A percentile compares a stretch with the other conserved stretches of the same genome.
phyloP scores from a whole-genome alignment of 2,329 filamentous ascomycete species.

The Trichoderma atrobrunneum region DNA sequence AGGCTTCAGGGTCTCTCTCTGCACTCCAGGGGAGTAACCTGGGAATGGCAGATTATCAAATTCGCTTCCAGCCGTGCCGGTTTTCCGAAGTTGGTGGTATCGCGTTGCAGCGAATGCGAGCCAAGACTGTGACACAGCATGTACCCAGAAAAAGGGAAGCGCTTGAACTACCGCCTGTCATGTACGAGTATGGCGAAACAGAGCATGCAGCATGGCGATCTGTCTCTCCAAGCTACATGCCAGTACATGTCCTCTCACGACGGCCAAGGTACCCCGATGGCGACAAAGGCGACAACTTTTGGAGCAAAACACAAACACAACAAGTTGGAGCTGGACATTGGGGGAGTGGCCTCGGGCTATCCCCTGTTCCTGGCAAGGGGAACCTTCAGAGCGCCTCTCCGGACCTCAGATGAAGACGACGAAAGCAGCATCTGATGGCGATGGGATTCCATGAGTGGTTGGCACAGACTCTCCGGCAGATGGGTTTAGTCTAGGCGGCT shows the following conservation, averaged over 20 bases:
- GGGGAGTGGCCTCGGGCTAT: not conserved
- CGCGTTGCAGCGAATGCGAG: constrained; percentile 9
- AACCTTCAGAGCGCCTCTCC: not conserved
- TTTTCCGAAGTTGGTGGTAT: constrained; percentile 5
- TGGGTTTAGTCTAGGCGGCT: not conserved
- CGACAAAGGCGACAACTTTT: not conserved
- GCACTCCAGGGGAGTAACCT: not conserved
- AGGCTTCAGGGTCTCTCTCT: not conserved
- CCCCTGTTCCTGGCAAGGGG: constrained; percentile 6
- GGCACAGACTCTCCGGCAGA: constrained; percentile 2
- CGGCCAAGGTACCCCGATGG: not conserved
- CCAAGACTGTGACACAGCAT: constrained; percentile 1
- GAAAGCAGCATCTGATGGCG: constrained; percentile 1
- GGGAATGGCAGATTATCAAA: not conserved
- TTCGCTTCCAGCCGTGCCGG: constrained; percentile 3
- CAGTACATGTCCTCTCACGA: not conserved
- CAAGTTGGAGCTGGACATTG: not conserved
- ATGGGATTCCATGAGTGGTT: constrained; percentile 4
- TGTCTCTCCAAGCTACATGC: not conserved
- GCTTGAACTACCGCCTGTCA: not conserved
- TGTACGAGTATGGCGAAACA: not conserved
- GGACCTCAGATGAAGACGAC: constrained; percentile 15
- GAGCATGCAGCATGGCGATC: not conserved
- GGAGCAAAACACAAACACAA: not conserved
- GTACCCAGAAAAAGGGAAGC: not conserved